Conservation (phyloP, 2,329 filamentous ascomycete species). For the Sporothrix euskadiensis region DNA sequence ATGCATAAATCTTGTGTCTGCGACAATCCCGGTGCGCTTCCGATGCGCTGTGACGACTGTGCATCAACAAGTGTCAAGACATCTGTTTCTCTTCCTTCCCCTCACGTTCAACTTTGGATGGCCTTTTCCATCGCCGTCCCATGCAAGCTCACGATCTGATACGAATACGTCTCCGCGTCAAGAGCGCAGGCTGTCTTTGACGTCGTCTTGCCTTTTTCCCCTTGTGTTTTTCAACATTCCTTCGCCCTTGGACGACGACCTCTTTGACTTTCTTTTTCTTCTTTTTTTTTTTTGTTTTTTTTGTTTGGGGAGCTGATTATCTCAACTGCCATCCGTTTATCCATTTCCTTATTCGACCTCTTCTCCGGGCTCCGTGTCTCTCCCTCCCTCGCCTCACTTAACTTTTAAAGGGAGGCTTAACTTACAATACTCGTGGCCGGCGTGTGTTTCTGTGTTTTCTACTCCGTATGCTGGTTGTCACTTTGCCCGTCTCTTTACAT, state of each 20-base stretch:
- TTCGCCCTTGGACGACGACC: neutral
- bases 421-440: neutral
- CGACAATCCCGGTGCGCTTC: constrained; percentile 12
- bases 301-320: neutral
- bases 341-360: constrained; percentile 3
- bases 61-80: neutral
- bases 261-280: neutral
- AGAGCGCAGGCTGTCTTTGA: neutral
- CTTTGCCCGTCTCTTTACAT: neutral
- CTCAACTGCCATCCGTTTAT: neutral
- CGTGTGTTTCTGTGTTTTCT: neutral
- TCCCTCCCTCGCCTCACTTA: neutral
- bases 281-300: too few species aligned
- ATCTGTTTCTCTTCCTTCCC: neutral
- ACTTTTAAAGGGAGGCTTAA: neutral
- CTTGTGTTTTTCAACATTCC: constrained; percentile 9
- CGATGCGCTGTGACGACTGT: neutral
- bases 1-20: constrained; percentile 14
- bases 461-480: neutral
- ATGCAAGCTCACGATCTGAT: neutral
- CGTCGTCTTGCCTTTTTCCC: neutral
- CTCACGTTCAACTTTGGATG: neutral
- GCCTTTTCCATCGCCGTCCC: neutral
- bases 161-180: neutral
- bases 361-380: constrained; percentile 1